Evolutionary conservation across 371 early-diverging fungal species (phyloP).

Genomic region (Mortierella sp.): DNA sequence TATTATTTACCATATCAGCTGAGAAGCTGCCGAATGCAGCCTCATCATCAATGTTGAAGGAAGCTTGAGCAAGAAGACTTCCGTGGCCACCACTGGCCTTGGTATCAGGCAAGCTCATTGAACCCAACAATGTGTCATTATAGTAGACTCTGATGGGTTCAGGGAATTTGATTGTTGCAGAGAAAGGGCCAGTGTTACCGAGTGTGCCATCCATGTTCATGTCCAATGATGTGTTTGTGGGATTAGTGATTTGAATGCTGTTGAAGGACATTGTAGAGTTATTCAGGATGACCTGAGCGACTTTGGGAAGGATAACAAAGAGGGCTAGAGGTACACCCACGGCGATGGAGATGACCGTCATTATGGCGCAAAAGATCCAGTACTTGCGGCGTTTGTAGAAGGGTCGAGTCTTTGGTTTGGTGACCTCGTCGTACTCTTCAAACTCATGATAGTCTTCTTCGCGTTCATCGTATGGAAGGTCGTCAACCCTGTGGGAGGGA

Average conservation of each 20-base stretch:
- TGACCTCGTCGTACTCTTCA: constrained; percentile 44
- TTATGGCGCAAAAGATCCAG: constrained; percentile 67
- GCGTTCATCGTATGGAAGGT: constrained; percentile 41
- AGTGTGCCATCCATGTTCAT: constrained; percentile 63
- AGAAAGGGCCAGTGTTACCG: constrained; percentile 66
- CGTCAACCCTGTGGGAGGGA: constrained; percentile 27
- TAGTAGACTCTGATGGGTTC: constrained; percentile 63
- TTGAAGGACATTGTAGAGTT: constrained; percentile 59
- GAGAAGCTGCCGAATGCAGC: constrained; percentile 65
- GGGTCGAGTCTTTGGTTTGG: constrained; percentile 21
- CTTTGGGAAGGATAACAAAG: constrained; percentile 70
- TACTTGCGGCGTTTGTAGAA: constrained; percentile 67
- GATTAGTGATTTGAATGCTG: constrained; percentile 62
- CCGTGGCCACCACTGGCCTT: constrained; percentile 65
- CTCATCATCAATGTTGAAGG: constrained; percentile 62
- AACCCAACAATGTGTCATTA: constrained; percentile 61
- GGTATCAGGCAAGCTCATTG: constrained; percentile 61
- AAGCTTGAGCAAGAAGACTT: constrained; percentile 53
- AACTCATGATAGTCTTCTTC: constrained; percentile 49
- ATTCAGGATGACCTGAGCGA: constrained; percentile 67
- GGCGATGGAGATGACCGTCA: constrained; percentile 60
- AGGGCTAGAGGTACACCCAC: constrained; percentile 58
- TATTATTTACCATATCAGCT: constrained; percentile 61
- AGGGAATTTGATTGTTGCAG: constrained; percentile 61
- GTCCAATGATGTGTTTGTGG: constrained; percentile 58